These are phyloP conservation scores for Melocanna baccifera DNA, from an alignment of 176 grass and related monocot species.

Conservation along the genomic window DNA sequence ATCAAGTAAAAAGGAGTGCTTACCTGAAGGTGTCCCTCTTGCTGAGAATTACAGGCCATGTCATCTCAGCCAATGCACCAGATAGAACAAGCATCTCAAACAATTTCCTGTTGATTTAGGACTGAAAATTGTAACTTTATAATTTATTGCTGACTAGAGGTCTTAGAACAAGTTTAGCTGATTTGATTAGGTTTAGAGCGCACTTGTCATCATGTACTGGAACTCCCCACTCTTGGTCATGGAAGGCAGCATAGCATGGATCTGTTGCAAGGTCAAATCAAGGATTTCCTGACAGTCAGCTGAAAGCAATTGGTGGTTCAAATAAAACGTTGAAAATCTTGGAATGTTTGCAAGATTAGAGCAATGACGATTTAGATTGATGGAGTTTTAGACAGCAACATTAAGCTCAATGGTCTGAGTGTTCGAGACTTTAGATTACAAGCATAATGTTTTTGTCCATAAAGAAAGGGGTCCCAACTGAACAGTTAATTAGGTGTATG, in stretches of 20 bases:
- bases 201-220: constrained; percentile 95
- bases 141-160: constrained; percentile 21
- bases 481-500: constrained; percentile 28
- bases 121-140: constrained; percentile 46
- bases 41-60: constrained; percentile 86
- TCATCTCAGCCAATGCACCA: constrained; percentile 80
- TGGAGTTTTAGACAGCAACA: neutral
- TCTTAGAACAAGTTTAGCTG: neutral
- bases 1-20: neutral
- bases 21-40: constrained; percentile 93
- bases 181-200: constrained; percentile 19
- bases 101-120: constrained; percentile 61
- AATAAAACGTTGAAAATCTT: constrained; percentile 22
- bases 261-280: constrained; percentile 63
- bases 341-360: neutral
- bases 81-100: constrained; percentile 92
- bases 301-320: constrained; percentile 26
- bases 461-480: neutral
- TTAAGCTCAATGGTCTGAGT: neutral
- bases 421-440: neutral
- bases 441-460: constrained; percentile 20
- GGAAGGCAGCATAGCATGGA: constrained; percentile 79
- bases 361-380: neutral
- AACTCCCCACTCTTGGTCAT: constrained; percentile 95
- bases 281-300: neutral